Evolutionary conservation across 345 rosid species (phyloP).

Genomic region (Eucalyptus polybractea): DNA sequence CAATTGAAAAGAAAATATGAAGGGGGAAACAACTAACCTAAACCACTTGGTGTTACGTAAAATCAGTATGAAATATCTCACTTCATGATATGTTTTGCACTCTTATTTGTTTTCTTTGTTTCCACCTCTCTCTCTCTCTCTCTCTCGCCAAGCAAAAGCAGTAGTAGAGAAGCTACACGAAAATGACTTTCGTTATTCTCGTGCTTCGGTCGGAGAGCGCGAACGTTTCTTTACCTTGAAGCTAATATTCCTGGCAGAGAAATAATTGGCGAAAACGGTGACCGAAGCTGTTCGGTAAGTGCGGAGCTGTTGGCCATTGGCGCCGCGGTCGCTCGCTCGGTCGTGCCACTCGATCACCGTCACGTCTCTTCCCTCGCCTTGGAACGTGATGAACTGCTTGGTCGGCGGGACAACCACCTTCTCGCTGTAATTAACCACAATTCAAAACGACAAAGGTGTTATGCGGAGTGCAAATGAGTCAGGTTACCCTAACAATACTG

Average conservation of each 20-base stretch:
- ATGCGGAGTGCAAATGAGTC: background rate
- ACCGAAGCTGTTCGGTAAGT: slow-evolving; percentile 96
- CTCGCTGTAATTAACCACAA: slow-evolving; percentile 33
- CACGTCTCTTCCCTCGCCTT: slow-evolving; percentile 75
- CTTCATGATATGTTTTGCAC: background rate
- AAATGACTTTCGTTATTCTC: background rate
- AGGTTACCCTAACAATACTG: background rate
- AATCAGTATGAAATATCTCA: background rate
- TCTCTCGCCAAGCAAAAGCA: background rate
- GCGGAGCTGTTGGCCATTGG: slow-evolving; percentile 77
- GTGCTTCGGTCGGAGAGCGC: background rate
- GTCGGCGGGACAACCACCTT: slow-evolving; percentile 80
- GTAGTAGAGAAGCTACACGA: background rate
- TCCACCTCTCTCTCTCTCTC: background rate
- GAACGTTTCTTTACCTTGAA: slow-evolving; percentile 39
- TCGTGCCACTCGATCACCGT: slow-evolving; percentile 97
- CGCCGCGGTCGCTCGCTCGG: slow-evolving; percentile 77
- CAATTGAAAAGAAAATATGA: background rate
- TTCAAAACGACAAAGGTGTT: background rate
- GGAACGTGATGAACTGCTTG: slow-evolving; percentile 77
- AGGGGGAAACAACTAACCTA: background rate
- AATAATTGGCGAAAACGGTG: slow-evolving; percentile 63
- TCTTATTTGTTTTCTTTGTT: background rate
- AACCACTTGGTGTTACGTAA: background rate
- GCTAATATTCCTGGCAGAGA: slow-evolving; percentile 87